Percentiles rank a stretch among this genome's conserved stretches.
These are phyloP conservation scores for Mortierella sp. DNA, from an alignment of 371 early-diverging fungal species.

Conservation along the genomic window DNA sequence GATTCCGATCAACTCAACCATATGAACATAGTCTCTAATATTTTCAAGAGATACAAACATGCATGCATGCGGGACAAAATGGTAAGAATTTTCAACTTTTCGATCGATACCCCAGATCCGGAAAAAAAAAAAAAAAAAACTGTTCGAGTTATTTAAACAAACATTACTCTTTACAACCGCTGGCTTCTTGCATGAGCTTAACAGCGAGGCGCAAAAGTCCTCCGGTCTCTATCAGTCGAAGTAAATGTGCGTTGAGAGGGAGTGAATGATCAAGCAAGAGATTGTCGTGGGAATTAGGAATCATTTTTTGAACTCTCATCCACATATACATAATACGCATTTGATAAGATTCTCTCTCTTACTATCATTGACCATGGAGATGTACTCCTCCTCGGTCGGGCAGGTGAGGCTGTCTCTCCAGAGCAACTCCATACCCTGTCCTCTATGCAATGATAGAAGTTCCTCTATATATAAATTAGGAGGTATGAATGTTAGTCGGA, in stretches of 20 bases:
- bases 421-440: constrained; percentile 94
- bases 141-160: background rate
- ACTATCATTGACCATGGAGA: constrained; percentile 94
- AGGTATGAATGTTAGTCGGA: too few relatives aligned
- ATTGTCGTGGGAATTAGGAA: too few relatives aligned
- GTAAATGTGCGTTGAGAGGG: too few relatives aligned
- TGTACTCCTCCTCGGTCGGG: constrained; percentile 90
- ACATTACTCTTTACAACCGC: constrained; percentile 65
- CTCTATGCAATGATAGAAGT: constrained; percentile 89
- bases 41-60: background rate
- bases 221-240: constrained; percentile 82
- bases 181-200: constrained; percentile 87
- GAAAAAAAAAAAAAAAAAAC: background rate
- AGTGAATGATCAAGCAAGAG: background rate
- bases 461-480: constrained; percentile 72
- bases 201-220: constrained; percentile 95
- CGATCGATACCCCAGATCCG: background rate
- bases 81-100: background rate
- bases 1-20: constrained; percentile 91
- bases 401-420: constrained; percentile 91
- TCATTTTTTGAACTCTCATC: too few relatives aligned
- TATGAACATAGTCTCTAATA: constrained; percentile 73
- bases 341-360: constrained; percentile 43
- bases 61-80: background rate
- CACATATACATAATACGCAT: too few relatives aligned